phyloP scores from a whole-genome alignment of 805 yeast genomes.

The Kuraishia hungarica region DNA sequence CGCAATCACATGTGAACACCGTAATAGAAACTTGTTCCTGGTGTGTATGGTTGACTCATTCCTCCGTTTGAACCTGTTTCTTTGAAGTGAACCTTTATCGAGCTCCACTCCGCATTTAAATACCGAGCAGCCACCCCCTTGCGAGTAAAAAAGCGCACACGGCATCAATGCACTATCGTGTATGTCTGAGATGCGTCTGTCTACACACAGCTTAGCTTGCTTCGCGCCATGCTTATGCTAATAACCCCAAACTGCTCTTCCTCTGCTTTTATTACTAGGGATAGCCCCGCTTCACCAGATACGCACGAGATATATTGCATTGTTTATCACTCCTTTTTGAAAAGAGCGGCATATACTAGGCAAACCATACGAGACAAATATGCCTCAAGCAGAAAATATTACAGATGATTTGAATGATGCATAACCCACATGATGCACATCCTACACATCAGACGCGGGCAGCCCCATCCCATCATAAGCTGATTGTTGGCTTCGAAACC shows the following conservation, averaged over 20 bases:
- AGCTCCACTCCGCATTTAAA: background rate
- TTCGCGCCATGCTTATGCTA: no score
- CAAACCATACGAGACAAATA: background rate
- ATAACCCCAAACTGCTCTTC: no score
- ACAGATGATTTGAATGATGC: background rate
- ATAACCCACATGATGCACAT: background rate
- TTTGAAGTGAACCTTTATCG: background rate
- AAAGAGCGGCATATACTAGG: no score
- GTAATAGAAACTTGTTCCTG: no score
- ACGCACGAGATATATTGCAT: no score
- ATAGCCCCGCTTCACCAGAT: background rate
- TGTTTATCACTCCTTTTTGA: no score
- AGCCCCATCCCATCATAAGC: no score
- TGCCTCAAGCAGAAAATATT: background rate
- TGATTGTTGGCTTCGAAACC: no score
- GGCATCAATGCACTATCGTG: background rate
- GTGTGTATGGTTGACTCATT: no score
- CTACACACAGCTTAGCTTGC: background rate
- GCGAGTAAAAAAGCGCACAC: background rate
- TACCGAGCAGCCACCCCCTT: background rate
- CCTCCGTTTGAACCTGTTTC: no score
- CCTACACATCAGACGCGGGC: background rate
- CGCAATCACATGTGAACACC: no score
- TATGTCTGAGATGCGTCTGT: background rate
- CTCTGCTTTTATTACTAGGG: background rate